Percentiles rank a stretch among this genome's conserved stretches.
Conservation (phyloP, 2,329 filamentous ascomycete genomes). For the Aspergillus calidoustus region DNA sequence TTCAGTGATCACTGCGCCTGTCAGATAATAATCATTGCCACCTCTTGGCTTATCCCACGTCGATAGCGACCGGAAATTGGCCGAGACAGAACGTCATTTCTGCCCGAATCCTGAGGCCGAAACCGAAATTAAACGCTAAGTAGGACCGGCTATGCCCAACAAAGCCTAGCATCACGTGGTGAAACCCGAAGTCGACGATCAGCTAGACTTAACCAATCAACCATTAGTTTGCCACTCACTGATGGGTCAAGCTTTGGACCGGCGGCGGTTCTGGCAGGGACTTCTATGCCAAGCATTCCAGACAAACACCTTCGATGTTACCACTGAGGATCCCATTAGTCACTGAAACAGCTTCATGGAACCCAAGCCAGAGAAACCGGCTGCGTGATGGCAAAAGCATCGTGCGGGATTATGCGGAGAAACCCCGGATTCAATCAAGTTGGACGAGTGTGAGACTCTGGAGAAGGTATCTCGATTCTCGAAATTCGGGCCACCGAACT, state of each 20-base stretch:
- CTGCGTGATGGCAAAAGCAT: neutral
- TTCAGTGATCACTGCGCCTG: neutral
- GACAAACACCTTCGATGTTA: neutral
- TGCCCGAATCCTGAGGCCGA: slow-evolving; percentile 1
- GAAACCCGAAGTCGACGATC: neutral
- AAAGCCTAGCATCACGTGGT: slow-evolving; percentile 1
- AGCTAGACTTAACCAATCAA: neutral
- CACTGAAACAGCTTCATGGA: slow-evolving; percentile 6
- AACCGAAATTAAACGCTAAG: neutral
- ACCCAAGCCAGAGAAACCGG: neutral
- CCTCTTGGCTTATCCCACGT: neutral
- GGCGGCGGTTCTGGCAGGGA: slow-evolving; percentile 3
- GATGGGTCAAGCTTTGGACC: slow-evolving; percentile 15
- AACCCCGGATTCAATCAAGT: slow-evolving; percentile 9
- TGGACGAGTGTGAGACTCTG: neutral
- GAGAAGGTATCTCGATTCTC: neutral
- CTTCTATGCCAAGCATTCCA: slow-evolving; percentile 13
- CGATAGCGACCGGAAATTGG: neutral
- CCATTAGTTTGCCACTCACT: too few relatives aligned
- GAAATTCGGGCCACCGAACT: neutral
- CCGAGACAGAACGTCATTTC: neutral
- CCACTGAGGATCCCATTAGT: slow-evolving; percentile 12
- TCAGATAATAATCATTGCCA: neutral
- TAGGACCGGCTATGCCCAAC: neutral
- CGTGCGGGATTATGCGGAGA: slow-evolving; percentile 9